Evolutionary conservation across 176 grass and related monocot species (phyloP).

Genomic region (Oryza nivara): DNA sequence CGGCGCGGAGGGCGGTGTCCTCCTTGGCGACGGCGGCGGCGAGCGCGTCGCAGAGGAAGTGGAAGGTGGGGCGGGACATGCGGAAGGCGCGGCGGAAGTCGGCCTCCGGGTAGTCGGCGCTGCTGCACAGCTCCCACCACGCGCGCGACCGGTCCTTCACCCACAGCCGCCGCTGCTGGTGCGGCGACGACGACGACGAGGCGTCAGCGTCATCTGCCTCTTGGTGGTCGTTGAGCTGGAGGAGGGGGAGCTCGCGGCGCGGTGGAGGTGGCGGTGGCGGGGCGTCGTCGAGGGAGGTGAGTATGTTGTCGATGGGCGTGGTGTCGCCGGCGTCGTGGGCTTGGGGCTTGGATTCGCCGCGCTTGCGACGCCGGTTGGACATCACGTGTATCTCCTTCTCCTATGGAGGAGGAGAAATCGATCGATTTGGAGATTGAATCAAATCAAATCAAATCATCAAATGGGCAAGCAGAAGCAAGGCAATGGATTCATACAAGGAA

Average conservation of each 20-base stretch:
- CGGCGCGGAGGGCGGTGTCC: slow-evolving; percentile 65
- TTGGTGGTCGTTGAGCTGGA: slow-evolving; percentile 25
- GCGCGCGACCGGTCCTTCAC: too few species aligned
- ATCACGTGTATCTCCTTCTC: too few species aligned
- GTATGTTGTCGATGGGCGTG: background rate
- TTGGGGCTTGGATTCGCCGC: too few species aligned
- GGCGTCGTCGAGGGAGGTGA: slow-evolving; percentile 34
- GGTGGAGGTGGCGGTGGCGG: background rate
- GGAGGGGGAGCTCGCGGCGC: slow-evolving; percentile 39
- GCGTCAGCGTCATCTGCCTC: background rate
- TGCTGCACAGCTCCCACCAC: background rate
- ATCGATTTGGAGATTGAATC: too few species aligned
- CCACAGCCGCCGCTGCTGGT: slow-evolving; percentile 17
- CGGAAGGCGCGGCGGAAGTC: slow-evolving; percentile 66
- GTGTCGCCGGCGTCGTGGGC: background rate
- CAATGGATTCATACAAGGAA: too few species aligned
- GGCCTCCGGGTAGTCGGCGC: slow-evolving; percentile 50
- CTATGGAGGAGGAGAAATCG: too few species aligned
- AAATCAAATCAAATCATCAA: too few species aligned
- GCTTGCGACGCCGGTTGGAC: too few species aligned
- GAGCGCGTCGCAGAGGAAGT: slow-evolving; percentile 61
- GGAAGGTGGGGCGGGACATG: slow-evolving; percentile 64
- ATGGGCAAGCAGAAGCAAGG: too few species aligned
- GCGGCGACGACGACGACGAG: background rate
- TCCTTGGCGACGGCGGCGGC: slow-evolving; percentile 66